These are phyloP conservation scores for Acanthamoeba castellanii DNA, from an alignment of 208 protist species.

Conservation along the genomic window DNA sequence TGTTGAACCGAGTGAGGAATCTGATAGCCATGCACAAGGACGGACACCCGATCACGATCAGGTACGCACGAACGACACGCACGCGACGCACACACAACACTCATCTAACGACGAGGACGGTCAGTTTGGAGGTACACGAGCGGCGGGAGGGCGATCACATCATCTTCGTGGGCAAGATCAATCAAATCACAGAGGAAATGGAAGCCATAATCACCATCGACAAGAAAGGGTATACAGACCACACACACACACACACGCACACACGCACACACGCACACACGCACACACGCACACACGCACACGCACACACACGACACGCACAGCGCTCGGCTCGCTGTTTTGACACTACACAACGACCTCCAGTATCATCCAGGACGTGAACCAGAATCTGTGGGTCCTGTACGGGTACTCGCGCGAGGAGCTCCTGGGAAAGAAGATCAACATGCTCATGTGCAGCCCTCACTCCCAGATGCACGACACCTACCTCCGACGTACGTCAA, in stretches of 20 bases:
- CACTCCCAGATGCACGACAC: slow-evolving; percentile 68
- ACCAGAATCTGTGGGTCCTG: slow-evolving; percentile 70
- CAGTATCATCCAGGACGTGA: slow-evolving; percentile 71
- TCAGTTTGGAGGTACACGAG: slow-evolving; percentile 66
- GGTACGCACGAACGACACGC: not conserved
- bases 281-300: not conserved
- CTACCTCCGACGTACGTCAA: slow-evolving; percentile 55
- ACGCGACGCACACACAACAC: not conserved
- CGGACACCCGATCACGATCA: slow-evolving; percentile 55
- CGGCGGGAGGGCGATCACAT: slow-evolving; percentile 6
- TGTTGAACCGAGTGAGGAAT: slow-evolving; percentile 66
- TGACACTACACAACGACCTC: not conserved
- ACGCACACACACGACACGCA: not conserved
- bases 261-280: not conserved
- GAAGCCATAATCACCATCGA: slow-evolving; percentile 74
- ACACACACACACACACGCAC: not conserved
- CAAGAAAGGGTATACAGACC: slow-evolving; percentile 26
- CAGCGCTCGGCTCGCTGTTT: not conserved
- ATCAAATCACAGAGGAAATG: slow-evolving; percentile 73
- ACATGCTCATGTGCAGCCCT: slow-evolving; percentile 68
- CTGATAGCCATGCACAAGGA: slow-evolving; percentile 53
- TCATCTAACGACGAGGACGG: not conserved
- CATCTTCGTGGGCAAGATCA: slow-evolving; percentile 73
- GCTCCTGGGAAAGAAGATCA: slow-evolving; percentile 70
- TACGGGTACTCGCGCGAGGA: slow-evolving; percentile 65